Base-by-base conservation (phyloP, 2,329 filamentous ascomycete genomes). In the Fusarium keratoplasticum region DNA sequence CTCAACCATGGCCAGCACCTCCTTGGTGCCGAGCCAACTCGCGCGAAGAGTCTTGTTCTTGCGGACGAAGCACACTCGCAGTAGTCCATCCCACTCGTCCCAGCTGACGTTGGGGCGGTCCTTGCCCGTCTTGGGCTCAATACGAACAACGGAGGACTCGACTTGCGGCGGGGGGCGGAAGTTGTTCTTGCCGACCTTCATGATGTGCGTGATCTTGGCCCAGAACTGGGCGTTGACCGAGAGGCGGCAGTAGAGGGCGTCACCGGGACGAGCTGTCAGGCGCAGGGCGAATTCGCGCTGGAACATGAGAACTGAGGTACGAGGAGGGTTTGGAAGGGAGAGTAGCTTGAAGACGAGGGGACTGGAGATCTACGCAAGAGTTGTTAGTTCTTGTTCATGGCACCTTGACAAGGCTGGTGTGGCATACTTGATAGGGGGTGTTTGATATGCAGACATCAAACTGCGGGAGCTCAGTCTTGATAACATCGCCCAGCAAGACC, bases 141-240 rank as follows among this genome's bases (percentile, higher is more conserved):
- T 93, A 69, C 95, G 90, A 57, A 98, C 95, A 8, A 98, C 95
- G 67, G 93, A 95, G 9, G 91, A 94, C 83, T 99, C 96, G 67
- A 99, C 96, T 79, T 95, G 90, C 10, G 96, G 96, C 1, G 96
- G 96, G 0, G 96, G 96, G 71, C 94, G 95, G 89, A 98, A 99
- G 86, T 98, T 98, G 84, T 97, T 96, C 84, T 93, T 94, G 74
- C 95, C 95, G 54, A 98, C 96, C 85, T 98, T 98, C 92, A 97
- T 94, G 76, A 97, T 91, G 82, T 89, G 86, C n/a, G 86, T 87
- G 78, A 88, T 87, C 70, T 86, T 87, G 69, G 87, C 94, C 82
- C 86, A 98, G 88, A 98, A 97, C 81, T 98, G 96, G 20, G 94
- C 94, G 79, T 98, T 98, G 67, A 98, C 96, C 2, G 91, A 94